Conservation (phyloP, 2,329 filamentous ascomycete species). For the Microdochium bolleyi region DNA sequence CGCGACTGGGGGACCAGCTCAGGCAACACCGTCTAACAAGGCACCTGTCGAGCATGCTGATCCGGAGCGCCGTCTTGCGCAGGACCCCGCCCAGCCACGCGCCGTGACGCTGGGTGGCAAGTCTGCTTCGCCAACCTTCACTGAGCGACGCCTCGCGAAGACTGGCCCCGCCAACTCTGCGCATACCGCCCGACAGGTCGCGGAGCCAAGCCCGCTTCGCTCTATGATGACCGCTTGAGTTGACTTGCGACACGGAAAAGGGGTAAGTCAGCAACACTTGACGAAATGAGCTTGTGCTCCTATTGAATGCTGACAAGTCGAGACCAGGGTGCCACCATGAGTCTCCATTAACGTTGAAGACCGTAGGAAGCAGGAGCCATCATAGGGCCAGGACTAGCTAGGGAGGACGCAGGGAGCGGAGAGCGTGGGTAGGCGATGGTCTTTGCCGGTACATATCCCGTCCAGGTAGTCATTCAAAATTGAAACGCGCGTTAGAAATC, state of each 20-base stretch:
- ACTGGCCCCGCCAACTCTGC: slow-evolving; percentile 34
- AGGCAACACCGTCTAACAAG: slow-evolving; percentile 39
- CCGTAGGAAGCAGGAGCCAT: slow-evolving; percentile 9
- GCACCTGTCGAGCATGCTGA: slow-evolving; percentile 28
- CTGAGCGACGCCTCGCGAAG: slow-evolving; percentile 39
- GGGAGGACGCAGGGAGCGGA: not conserved
- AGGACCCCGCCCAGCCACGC: slow-evolving; percentile 26
- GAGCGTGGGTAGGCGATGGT: not conserved
- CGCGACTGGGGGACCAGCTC: slow-evolving; percentile 87
- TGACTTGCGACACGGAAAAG: slow-evolving; percentile 17
- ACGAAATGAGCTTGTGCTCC: not conserved
- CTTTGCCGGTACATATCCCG: not conserved
- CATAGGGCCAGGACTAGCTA: slow-evolving; percentile 8
- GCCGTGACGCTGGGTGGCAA: slow-evolving; percentile 1
- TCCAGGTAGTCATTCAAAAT: not conserved
- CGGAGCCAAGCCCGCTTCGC: slow-evolving; percentile 60
- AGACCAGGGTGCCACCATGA: slow-evolving; percentile 7
- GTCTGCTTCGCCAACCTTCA: slow-evolving; percentile 22
- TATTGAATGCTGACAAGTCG: not conserved
- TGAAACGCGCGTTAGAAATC: not conserved
- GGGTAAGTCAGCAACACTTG: slow-evolving; percentile 12
- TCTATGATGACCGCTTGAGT: slow-evolving; percentile 58
- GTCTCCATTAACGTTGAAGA: slow-evolving; percentile 8
- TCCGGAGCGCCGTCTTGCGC: slow-evolving; percentile 29
- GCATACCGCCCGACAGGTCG: slow-evolving; percentile 39